Conservation (phyloP, 1,284 basidiomycete species). For the Heterobasidion occidentale region DNA sequence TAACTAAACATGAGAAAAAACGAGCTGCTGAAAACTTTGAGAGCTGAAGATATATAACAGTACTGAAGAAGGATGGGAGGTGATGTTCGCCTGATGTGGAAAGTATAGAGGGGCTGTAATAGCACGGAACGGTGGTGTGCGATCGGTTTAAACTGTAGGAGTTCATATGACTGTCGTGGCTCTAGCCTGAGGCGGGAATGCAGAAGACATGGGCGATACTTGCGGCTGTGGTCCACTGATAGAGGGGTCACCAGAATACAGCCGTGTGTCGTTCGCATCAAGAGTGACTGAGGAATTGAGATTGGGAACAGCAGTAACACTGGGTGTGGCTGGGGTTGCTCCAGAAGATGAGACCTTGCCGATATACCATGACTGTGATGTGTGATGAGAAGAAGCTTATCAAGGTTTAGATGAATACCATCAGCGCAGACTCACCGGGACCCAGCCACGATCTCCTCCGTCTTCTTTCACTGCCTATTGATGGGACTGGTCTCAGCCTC, state of each 20-base stretch:
- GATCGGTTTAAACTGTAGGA: not conserved
- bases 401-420: not conserved
- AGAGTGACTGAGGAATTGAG: slow-evolving; percentile 6
- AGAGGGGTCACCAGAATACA: slow-evolving; percentile 5
- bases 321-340: slow-evolving; percentile 13
- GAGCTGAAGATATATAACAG: not conserved
- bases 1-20: not conserved
- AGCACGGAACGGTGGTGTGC: not conserved
- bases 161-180: slow-evolving; percentile 10
- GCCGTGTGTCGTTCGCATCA: slow-evolving; percentile 1
- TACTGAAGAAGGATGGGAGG: not conserved
- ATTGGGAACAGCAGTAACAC: slow-evolving; percentile 3
- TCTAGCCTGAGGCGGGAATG: slow-evolving; percentile 16
- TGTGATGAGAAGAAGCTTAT: not conserved
- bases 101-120: not conserved
- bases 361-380: slow-evolving; percentile 20
- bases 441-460: slow-evolving; percentile 86
- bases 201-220: slow-evolving; percentile 19
- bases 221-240: slow-evolving; percentile 6
- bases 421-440: slow-evolving; percentile 49
- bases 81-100: not conserved
- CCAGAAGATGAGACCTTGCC: slow-evolving; percentile 18
- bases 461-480: slow-evolving; percentile 79
- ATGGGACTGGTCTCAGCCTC: slow-evolving; percentile 8
- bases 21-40: no score